Evolutionary conservation across 1,284 basidiomycete genomes (phyloP).

Genomic region (Boletellus deceptivus): DNA sequence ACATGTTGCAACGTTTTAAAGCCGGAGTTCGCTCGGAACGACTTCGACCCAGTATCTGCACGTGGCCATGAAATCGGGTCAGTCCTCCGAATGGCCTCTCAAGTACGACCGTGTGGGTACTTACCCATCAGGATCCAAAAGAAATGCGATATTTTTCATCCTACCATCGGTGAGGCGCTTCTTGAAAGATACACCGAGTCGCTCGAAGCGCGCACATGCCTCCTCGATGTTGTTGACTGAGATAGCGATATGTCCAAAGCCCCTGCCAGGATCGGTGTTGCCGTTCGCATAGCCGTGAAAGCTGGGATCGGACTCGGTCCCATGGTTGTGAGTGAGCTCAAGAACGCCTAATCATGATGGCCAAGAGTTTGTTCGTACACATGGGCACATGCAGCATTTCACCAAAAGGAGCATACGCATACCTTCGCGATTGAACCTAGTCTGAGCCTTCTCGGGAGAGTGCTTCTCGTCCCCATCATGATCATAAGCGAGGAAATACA

Average conservation of each 20-base stretch:
- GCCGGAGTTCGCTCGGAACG: conserved; percentile 20
- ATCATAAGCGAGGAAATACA: conserved; percentile 83
- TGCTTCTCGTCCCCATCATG: conserved; percentile 46
- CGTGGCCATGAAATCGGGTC: background rate
- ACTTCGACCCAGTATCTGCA: conserved; percentile 37
- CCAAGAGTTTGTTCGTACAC: background rate
- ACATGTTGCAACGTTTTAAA: conserved; percentile 7
- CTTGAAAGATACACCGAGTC: conserved; percentile 83
- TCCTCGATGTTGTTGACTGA: conserved; percentile 81
- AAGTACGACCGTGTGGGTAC: conserved; percentile 18
- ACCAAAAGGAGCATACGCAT: conserved; percentile 12
- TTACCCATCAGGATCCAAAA: conserved; percentile 84
- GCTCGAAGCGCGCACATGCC: conserved; percentile 84
- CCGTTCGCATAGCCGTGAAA: conserved; percentile 84
- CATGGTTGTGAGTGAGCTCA: conserved; percentile 89
- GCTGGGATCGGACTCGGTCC: conserved; percentile 75
- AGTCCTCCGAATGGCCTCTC: background rate
- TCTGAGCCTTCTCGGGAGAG: conserved; percentile 44
- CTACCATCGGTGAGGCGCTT: conserved; percentile 84
- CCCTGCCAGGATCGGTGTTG: conserved; percentile 78
- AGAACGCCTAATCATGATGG: conserved; percentile 55
- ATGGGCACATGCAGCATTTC: background rate
- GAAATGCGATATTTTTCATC: conserved; percentile 87
- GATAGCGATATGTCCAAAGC: conserved; percentile 88
- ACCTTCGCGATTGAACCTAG: conserved; percentile 66